Evolutionary conservation across 140 eudicot genomes (phyloP), one percentile per base, ranked within the genome.

Genomic region (Anethum foeniculum): DNA sequence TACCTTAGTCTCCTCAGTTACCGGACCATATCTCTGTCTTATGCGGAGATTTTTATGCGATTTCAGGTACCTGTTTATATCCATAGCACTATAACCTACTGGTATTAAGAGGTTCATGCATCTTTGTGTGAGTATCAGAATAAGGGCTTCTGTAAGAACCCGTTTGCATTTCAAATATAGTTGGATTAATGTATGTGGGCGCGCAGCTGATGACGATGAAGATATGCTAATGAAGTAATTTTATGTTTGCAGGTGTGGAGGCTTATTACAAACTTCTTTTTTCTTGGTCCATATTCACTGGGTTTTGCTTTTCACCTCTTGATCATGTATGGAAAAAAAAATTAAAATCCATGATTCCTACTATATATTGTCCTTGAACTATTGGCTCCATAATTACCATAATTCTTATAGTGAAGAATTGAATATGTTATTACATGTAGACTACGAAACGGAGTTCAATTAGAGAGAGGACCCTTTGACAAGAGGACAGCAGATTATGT

Each of bases 381-480:
- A 21, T 56, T 56, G 12, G 27, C 64, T 56, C 12, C 64, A 56
- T 56, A 56, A 7, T n/a, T 8, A 27, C 0, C 28, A 30, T 25
- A 25, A n/a, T 25, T 34, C 41, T 34, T 62, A 43, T 48, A 4
- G 43, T n/a, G 69, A 77, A 49, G 38, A 25, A 72, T 72, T 72
- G 5, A 30, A 52, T 83, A 69, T 69, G 38, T 80, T 79, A 51
- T 10, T 18, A 67, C n/a, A 41, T 43, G 18, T 75, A 91, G 96
- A 89, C 77, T 87, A 80, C 75, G 82, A 28, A 84, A 91, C 47
- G 96, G 96, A 67, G 93, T 87, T 81, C 84, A 85, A 49, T 83
- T 91, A 81, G 96, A 89, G 76, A 85, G 96, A 81, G 93, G 92
- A 46, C 90, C 96, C 71, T 91, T 86, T 25, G 96, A 86, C 87